These are phyloP conservation scores for Aspergillus awamori DNA, from an alignment of 2,329 filamentous ascomycete genomes.

Conservation along the genomic window DNA sequence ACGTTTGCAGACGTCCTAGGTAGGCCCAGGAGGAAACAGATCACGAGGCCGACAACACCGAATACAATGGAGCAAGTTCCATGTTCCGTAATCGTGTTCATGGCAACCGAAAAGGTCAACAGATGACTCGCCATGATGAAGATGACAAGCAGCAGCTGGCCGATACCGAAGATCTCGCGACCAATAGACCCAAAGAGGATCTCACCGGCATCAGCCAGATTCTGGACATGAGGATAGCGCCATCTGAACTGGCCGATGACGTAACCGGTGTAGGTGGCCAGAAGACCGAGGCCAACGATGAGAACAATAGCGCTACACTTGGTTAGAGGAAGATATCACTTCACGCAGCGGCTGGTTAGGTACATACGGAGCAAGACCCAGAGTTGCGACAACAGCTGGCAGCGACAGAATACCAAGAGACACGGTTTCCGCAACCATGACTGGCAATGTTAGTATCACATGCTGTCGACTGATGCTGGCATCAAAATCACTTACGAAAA, in stretches of 20 bases:
- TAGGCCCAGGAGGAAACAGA: constrained; percentile 60
- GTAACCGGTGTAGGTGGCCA: constrained; percentile 60
- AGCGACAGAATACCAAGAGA: constrained; percentile 59
- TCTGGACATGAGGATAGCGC: constrained; percentile 58
- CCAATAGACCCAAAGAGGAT: constrained; percentile 63
- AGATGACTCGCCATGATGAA: constrained; percentile 70
- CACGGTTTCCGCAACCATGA: constrained; percentile 61
- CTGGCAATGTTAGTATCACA: constrained; percentile 21
- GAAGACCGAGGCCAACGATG: constrained; percentile 53
- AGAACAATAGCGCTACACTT: constrained; percentile 45
- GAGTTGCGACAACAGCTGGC: constrained; percentile 52
- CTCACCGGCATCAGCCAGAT: constrained; percentile 67
- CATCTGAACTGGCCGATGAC: constrained; percentile 60
- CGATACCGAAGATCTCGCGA: constrained; percentile 62
- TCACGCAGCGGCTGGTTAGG: background rate
- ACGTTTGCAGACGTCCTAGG: constrained; percentile 64
- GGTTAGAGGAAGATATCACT: background rate
- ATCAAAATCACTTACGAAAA: constrained; percentile 34
- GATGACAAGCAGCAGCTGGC: constrained; percentile 63
- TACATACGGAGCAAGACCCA: constrained; percentile 54
- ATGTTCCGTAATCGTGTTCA: constrained; percentile 63
- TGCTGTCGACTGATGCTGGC: background rate
- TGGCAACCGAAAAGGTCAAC: constrained; percentile 67
- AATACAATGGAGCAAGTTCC: constrained; percentile 64
- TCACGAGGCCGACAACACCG: constrained; percentile 57